Conservation (phyloP, 371 early-diverging fungal genomes). For the Actinomortierella wolfii region DNA sequence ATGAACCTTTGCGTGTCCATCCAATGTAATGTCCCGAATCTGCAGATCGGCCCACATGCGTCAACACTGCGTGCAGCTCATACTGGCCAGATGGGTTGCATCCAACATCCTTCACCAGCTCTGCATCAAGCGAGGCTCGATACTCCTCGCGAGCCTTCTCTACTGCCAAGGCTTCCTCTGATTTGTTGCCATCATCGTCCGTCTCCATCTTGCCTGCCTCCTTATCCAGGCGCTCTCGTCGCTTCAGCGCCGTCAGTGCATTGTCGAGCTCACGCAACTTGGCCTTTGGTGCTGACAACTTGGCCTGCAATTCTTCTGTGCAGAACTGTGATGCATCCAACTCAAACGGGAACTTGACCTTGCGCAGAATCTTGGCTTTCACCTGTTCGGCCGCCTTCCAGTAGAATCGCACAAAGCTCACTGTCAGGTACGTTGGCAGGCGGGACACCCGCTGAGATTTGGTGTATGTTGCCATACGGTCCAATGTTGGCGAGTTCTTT, state of each 20-base stretch:
- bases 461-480: slow-evolving; percentile 78
- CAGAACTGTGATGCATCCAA: slow-evolving; percentile 87
- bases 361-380: slow-evolving; percentile 93
- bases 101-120: slow-evolving; percentile 78
- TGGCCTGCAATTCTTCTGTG: slow-evolving; percentile 82
- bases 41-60: slow-evolving; percentile 86
- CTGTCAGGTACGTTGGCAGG: slow-evolving; percentile 87
- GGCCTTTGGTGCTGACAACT: slow-evolving; percentile 74
- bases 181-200: slow-evolving; percentile 22
- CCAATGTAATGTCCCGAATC: slow-evolving; percentile 93
- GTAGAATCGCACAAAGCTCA: slow-evolving; percentile 94
- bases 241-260: slow-evolving; percentile 60
- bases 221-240: slow-evolving; percentile 49
- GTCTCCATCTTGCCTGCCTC: slow-evolving; percentile 52
- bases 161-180: slow-evolving; percentile 45
- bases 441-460: slow-evolving; percentile 79
- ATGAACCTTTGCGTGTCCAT: slow-evolving; percentile 80
- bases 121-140: slow-evolving; percentile 65
- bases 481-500: slow-evolving; percentile 86
- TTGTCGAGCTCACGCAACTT: slow-evolving; percentile 80
- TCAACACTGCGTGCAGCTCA: slow-evolving; percentile 83
- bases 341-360: slow-evolving; percentile 93
- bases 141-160: slow-evolving; percentile 45
- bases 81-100: slow-evolving; percentile 82
- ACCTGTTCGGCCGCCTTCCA: slow-evolving; percentile 89